Base-by-base conservation (phyloP, 164 flowering plant genomes). In the Echeveria elegans region DNA sequence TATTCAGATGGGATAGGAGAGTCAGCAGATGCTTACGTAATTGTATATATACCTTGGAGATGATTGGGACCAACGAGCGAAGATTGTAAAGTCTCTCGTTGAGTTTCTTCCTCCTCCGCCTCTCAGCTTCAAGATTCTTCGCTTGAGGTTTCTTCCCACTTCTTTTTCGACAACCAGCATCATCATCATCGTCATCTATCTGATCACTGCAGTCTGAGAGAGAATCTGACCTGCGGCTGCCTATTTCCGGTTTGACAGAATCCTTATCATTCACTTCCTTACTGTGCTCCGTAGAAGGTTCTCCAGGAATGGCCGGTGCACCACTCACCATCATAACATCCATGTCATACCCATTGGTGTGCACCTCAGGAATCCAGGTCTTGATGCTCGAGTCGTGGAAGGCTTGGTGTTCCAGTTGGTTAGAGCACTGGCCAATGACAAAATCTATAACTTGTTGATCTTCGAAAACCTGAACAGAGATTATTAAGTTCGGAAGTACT, bases 181-280 rank as follows among this genome's bases (percentile, higher is more conserved):
- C 66, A 12, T 63, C 66, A 15, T 63, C 66, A 12, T 63, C 66
- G 15, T 63, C 47, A 32, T 63, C 43, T 63, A 63, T 63, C 66
- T 63, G 66, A 26, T 63, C 66, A 63, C 66, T 63, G 47, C 47
- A 37, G 66, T 63, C 47, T 6, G 66, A 63, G 28, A 37, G 36
- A 21, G 47, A 63, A 29, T 40, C 66, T 24, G 66, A 63, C 12
- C 66, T 36, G 38, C 65, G 34, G 6, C 43, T 34, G 26, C 47
- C 66, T 11, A 40, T 10, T 28, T 63, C 47, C 16, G 41, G 47
- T 63, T 63, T 36, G 45, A 63, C 47, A 21, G 29, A 32, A 7
- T 36, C 38, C 41, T 31, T 37, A 41, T 56, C 32, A 29, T 56
- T 56, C 61, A 56, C 19, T 11, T 56, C 34, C 61, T 56, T 56